phyloP scores from a whole-genome alignment of 164 flowering plant species.

The Akebia trifoliata region DNA sequence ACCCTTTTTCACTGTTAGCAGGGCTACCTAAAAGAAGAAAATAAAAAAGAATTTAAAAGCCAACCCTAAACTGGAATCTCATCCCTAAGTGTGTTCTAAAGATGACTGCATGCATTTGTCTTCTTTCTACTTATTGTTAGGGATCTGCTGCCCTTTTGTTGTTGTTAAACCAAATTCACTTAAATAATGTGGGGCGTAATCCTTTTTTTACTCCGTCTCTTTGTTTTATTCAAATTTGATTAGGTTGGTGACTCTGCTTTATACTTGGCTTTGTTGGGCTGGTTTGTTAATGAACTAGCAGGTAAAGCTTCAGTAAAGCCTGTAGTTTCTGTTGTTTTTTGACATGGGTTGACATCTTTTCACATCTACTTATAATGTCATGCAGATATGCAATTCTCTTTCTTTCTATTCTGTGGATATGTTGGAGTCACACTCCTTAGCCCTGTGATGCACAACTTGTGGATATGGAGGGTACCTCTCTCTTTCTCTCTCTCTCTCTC shows the following conservation, averaged over 20 bases:
- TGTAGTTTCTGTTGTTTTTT: conserved; percentile 10
- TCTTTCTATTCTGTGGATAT: conserved; percentile 88
- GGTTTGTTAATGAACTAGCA: conserved; percentile 79
- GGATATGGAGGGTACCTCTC: conserved; percentile 95
- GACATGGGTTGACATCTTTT: conserved; percentile 2
- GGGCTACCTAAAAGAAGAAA: too few relatives aligned
- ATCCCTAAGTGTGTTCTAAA: too few relatives aligned
- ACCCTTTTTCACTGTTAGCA: too few relatives aligned
- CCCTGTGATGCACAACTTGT: conserved; percentile 96
- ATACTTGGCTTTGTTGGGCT: conserved; percentile 70
- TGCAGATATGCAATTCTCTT: conserved; percentile 89
- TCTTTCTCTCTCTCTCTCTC: conserved; percentile 14
- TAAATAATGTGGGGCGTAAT: conserved; percentile 1
- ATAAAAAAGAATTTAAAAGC: too few relatives aligned
- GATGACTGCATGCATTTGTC: too few relatives aligned
- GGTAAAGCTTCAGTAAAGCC: conserved; percentile 37
- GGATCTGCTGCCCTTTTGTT: background rate
- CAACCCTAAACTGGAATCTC: too few relatives aligned
- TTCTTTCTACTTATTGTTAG: background rate
- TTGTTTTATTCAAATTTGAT: conserved; percentile 14
- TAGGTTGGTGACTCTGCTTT: conserved; percentile 93
- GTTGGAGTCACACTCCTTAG: conserved; percentile 83
- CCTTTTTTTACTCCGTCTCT: conserved; percentile 3
- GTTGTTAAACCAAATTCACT: background rate
- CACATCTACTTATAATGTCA: conserved; percentile 4